A percentile compares a stretch with the other conserved stretches of the same genome.
phyloP scores from a whole-genome alignment of 345 rosid species.

The Hevea brasiliensis region DNA sequence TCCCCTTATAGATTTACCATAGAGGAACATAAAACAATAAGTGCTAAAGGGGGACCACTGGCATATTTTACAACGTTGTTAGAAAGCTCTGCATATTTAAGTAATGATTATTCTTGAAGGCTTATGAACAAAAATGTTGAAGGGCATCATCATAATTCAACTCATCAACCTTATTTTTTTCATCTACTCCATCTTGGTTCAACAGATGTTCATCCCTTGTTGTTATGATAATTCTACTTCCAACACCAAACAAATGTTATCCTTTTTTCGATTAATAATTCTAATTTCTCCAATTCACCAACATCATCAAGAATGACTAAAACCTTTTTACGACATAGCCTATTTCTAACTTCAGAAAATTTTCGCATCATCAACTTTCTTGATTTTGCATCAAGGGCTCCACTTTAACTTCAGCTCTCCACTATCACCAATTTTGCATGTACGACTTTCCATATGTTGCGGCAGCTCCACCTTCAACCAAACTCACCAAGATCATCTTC shows the following conservation, averaged over 20 bases:
- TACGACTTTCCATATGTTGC: no score
- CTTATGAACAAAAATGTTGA: neutral
- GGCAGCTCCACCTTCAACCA: no score
- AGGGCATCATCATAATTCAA: neutral
- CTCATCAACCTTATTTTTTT: neutral
- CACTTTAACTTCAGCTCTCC: no score
- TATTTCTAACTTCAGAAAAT: neutral
- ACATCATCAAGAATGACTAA: constrained; percentile 8
- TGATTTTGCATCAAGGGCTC: no score
- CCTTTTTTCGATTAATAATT: neutral
- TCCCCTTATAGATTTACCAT: neutral
- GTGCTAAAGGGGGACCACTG: constrained; percentile 4
- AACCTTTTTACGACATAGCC: neutral
- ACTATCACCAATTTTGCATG: no score
- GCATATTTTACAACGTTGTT: neutral
- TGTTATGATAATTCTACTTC: constrained; percentile 1
- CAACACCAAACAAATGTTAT: neutral
- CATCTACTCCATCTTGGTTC: neutral
- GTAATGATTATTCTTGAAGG: neutral
- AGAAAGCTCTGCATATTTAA: neutral
- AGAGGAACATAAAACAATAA: neutral
- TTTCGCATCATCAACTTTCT: no score
- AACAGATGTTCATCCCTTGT: neutral
- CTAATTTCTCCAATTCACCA: neutral
- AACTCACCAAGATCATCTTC: no score